These are phyloP conservation scores for Suillus decipiens DNA, from an alignment of 768 basidiomycete species.

Conservation along the genomic window DNA sequence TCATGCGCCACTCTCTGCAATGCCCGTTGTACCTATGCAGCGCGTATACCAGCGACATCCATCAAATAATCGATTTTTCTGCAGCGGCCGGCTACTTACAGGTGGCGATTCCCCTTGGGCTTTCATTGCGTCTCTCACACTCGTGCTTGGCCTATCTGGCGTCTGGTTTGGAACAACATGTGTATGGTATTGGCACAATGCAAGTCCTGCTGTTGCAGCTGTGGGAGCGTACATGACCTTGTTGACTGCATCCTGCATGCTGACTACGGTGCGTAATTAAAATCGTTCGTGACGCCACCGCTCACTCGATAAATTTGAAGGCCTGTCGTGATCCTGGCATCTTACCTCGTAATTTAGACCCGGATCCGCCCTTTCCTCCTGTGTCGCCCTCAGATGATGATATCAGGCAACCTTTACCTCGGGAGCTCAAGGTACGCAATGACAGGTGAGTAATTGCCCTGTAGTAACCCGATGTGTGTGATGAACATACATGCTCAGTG, in stretches of 20 bases:
- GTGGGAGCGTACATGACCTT: constrained; percentile 65
- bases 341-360: constrained; percentile 84
- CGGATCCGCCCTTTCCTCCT: constrained; percentile 75
- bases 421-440: constrained; percentile 76
- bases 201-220: constrained; percentile 68
- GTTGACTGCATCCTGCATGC: constrained; percentile 73
- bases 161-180: constrained; percentile 89
- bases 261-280: constrained; percentile 61
- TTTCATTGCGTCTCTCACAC: constrained; percentile 61
- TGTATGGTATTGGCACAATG: constrained; percentile 85
- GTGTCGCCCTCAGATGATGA: constrained; percentile 64
- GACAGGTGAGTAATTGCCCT: constrained; percentile 59
- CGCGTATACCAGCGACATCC: constrained; percentile 67
- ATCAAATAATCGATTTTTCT: constrained; percentile 76
- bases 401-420: constrained; percentile 66
- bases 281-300: constrained; percentile 10
- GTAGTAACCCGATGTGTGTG: background rate
- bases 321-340: constrained; percentile 87
- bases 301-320: constrained; percentile 34
- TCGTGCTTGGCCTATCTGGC: constrained; percentile 70
- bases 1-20: constrained; percentile 35
- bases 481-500: constrained; percentile 44
- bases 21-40: constrained; percentile 35
- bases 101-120: constrained; percentile 89
- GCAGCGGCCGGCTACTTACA: constrained; percentile 70